Evolutionary conservation across 768 basidiomycete species (phyloP), one percentile per base, ranked within the genome.

Genomic region (Lactarius hengduanensis): DNA sequence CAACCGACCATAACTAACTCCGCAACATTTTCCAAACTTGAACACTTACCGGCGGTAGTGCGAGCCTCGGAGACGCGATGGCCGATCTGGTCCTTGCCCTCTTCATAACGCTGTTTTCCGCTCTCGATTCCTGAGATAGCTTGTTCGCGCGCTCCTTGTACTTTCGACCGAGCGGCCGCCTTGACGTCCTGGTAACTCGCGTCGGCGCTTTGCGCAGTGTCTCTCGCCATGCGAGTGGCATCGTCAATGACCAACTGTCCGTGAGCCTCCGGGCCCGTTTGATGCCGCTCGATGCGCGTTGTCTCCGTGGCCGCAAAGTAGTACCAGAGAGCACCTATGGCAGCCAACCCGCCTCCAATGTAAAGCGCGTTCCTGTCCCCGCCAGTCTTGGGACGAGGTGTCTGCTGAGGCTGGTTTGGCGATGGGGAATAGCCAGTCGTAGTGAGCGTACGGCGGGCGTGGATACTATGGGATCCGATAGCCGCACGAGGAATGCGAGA

Each of bases 271-370:
- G 10, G 11, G 28, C 41, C 57, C 5, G n/a, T 55, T 45, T 45
- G 28, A 16, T 50, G 41, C 30, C 38, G 34, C 2, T 60, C 67
- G n/a, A 38, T 32, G 61, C 13, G 61, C 11, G n/a, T 32, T 7
- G 7, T 30, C 30, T 67, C 62, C 30, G 16, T n/a, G 26, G 13
- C 26, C 34, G n/a, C 10, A 38, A 67, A 69, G 57, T 63, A 69
- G 59, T 69, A 69, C 65, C 61, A 67, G 56, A 62, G n/a, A n/a
- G 61, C 66, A 1, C 61, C 65, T 30, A 47, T n/a, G 50, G 57
- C 65, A 9, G 61, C 65, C n/a, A 62, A 18, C 22, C 65, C 60
- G 22, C 65, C 50, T 15, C 61, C 57, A 16, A 69, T 43, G 53
- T 62, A 66, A 34, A 63, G 41, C 10, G 8, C 26, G 16, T 30